These are phyloP conservation scores for Phytophthora pseudosyringae DNA, from an alignment of 352 stramenopile genomes.

Conservation along the genomic window DNA sequence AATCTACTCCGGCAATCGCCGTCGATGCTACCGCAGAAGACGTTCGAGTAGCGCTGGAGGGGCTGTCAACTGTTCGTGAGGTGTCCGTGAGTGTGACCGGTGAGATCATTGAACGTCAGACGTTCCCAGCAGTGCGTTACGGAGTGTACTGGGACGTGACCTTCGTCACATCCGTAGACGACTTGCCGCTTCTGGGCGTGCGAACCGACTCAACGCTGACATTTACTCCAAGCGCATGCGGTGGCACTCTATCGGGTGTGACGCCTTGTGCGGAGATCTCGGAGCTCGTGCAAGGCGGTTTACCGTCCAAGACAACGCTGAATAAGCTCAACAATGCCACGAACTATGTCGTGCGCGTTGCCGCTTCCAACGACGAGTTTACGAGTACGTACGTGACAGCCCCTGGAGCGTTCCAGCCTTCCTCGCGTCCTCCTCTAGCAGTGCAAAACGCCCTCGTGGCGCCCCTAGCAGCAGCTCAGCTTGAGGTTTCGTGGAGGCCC, in stretches of 20 bases:
- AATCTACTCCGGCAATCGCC: conserved; percentile 55
- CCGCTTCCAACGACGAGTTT: conserved; percentile 45
- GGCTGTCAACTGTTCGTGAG: conserved; percentile 62
- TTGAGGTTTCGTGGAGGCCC: conserved; percentile 80
- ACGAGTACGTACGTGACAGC: conserved; percentile 33
- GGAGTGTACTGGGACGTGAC: conserved; percentile 75
- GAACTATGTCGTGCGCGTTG: conserved; percentile 55
- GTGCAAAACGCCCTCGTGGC: conserved; percentile 41
- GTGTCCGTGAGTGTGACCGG: conserved; percentile 51
- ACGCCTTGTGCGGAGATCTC: conserved; percentile 56
- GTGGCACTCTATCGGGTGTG: conserved; percentile 61
- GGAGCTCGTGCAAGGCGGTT: conserved; percentile 43
- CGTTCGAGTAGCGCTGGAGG: conserved; percentile 67
- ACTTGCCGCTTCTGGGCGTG: conserved; percentile 58
- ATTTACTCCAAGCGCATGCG: conserved; percentile 55
- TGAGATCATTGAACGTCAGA: conserved; percentile 27
- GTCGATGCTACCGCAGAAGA: conserved; percentile 48
- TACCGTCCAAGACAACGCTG: conserved; percentile 37
- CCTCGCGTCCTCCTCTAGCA: conserved; percentile 35
- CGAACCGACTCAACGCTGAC: conserved; percentile 37
- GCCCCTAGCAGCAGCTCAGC: conserved; percentile 39
- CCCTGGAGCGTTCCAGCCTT: conserved; percentile 30
- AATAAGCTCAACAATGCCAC: conserved; percentile 29
- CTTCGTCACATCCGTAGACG: conserved; percentile 43
- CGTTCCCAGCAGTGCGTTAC: conserved; percentile 54